Percentiles rank a stretch among this genome's conserved stretches.
These are phyloP conservation scores for Eleusine coracana DNA, from an alignment of 176 grass and related monocot genomes.

Conservation along the genomic window DNA sequence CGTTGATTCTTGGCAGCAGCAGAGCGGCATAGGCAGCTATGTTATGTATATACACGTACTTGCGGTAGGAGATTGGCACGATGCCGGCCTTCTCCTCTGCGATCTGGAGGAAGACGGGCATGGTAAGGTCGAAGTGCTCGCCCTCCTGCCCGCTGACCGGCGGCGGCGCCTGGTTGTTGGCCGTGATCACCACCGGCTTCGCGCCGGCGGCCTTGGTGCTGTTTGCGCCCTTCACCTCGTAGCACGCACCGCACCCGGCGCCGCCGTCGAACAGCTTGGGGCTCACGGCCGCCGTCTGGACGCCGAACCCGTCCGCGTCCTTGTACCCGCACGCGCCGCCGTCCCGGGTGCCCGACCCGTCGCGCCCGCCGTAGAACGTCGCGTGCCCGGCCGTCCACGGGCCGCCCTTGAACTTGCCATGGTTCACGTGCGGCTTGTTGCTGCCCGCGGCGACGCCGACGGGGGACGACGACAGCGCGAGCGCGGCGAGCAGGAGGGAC, in stretches of 20 bases:
- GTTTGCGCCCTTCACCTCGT: conserved; percentile 65
- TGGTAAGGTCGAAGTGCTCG: conserved; percentile 69
- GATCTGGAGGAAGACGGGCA: conserved; percentile 74
- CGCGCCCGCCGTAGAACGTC: conserved; percentile 70
- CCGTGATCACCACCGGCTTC: conserved; percentile 45
- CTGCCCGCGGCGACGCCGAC: neutral
- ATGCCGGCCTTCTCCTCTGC: conserved; percentile 74
- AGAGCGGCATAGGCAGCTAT: too few species aligned
- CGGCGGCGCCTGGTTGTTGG: conserved; percentile 74
- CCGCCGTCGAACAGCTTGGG: conserved; percentile 59
- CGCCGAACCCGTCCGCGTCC: conserved; percentile 73
- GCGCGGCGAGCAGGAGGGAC: neutral
- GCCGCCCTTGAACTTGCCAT: conserved; percentile 54
- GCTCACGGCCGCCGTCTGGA: conserved; percentile 85
- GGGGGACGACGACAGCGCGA: neutral
- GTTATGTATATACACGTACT: neutral
- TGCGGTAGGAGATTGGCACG: conserved; percentile 65
- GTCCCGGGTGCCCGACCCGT: conserved; percentile 50
- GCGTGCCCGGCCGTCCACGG: conserved; percentile 65
- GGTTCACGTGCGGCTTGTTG: conserved; percentile 41
- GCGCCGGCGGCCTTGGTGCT: conserved; percentile 52
- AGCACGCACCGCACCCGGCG: conserved; percentile 70
- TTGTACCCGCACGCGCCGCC: conserved; percentile 77
- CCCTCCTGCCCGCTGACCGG: conserved; percentile 18
- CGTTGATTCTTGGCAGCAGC: too few species aligned